These are phyloP conservation scores for Trametes villosa DNA, from an alignment of 768 basidiomycete genomes.

Conservation along the genomic window DNA sequence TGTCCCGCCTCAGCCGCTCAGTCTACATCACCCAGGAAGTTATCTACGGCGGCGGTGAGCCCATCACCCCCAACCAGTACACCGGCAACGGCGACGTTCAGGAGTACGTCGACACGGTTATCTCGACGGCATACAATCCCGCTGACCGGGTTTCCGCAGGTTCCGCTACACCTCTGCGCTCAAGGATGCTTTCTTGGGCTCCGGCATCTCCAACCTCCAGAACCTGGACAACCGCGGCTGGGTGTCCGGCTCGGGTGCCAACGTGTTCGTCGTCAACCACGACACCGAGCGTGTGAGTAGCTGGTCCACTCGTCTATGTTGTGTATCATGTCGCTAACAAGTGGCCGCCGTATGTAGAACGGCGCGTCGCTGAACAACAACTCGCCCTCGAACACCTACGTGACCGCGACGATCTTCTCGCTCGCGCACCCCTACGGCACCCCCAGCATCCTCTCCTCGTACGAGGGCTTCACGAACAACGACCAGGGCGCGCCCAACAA, in stretches of 20 bases:
- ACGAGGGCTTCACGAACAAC: constrained; percentile 46
- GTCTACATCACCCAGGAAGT: constrained; percentile 70
- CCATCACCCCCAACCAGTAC: constrained; percentile 61
- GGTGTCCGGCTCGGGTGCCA: constrained; percentile 56
- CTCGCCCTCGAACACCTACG: constrained; percentile 68
- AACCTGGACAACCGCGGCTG: constrained; percentile 60
- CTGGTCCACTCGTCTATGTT: too few relatives aligned
- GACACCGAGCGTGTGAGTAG: constrained; percentile 61
- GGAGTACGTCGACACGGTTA: constrained; percentile 48
- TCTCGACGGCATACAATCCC: neutral
- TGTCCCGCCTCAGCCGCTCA: constrained; percentile 42
- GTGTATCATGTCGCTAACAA: too few relatives aligned
- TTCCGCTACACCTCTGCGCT: constrained; percentile 65
- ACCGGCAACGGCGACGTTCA: constrained; percentile 63
- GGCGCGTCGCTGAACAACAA: constrained; percentile 59
- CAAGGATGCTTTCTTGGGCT: constrained; percentile 52
- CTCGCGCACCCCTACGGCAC: constrained; percentile 71
- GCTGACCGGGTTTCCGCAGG: constrained; percentile 19
- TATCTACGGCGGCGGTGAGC: constrained; percentile 52
- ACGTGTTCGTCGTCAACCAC: constrained; percentile 71
- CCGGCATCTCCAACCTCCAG: constrained; percentile 55
- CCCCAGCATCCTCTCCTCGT: constrained; percentile 65
- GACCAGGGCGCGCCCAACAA: constrained; percentile 67
- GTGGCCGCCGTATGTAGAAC: constrained; percentile 38
- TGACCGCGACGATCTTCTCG: constrained; percentile 62